Conservation (phyloP, 495 filamentous ascomycete species). For the Xylaria nigripes region DNA sequence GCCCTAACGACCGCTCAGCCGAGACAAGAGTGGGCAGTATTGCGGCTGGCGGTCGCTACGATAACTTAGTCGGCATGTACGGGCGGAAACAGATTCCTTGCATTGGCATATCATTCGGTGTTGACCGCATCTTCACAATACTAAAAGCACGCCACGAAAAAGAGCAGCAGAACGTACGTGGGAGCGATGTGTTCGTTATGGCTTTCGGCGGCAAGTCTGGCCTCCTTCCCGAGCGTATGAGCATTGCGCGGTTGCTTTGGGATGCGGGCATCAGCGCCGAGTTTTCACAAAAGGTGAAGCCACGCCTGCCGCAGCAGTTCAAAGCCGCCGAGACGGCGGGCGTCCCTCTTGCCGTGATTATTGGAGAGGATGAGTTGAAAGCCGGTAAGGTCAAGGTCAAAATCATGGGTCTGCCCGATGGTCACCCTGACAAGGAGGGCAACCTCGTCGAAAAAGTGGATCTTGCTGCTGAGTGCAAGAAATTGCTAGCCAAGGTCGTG, state of each 20-base stretch:
- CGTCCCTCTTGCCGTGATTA: conserved; percentile 66
- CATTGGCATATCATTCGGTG: conserved; percentile 89
- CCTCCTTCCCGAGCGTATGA: conserved; percentile 71
- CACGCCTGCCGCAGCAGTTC: conserved; percentile 70
- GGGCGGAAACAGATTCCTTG: conserved; percentile 81
- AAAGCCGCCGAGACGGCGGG: conserved; percentile 65
- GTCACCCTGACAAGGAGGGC: conserved; percentile 80
- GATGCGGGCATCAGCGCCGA: conserved; percentile 75
- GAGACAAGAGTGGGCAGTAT: conserved; percentile 52
- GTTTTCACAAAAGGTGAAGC: conserved; percentile 71
- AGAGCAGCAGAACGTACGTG: conserved; percentile 45
- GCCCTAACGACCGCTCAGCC: conserved; percentile 9
- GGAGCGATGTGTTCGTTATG: conserved; percentile 82
- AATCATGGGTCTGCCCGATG: conserved; percentile 69
- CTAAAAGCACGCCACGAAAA: conserved; percentile 66
- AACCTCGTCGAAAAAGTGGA: conserved; percentile 56
- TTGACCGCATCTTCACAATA: conserved; percentile 91
- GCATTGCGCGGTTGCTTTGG: conserved; percentile 64
- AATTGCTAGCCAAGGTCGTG: conserved; percentile 22
- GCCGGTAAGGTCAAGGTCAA: conserved; percentile 74
- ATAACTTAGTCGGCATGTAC: conserved; percentile 93
- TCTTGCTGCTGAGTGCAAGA: conserved; percentile 54
- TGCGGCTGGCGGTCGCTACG: conserved; percentile 82
- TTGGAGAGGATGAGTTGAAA: conserved; percentile 72
- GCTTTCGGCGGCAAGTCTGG: conserved; percentile 84